Conservation (phyloP, 768 basidiomycete genomes). For the Macrocybe gigantea region DNA sequence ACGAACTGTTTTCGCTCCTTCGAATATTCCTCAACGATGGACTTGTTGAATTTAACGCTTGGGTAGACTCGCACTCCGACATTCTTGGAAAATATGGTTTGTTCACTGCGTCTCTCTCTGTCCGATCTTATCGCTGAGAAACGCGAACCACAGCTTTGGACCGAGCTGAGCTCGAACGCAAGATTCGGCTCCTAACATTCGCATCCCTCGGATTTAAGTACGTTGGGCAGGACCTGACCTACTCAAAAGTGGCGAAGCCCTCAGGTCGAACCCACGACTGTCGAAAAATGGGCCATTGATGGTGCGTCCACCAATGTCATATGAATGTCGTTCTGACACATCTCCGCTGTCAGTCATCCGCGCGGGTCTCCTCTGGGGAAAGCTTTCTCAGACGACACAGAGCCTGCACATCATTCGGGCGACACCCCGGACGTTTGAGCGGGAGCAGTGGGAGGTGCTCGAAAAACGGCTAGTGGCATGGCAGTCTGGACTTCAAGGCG, state of each 20-base stretch:
- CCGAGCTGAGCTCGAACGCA: constrained; percentile 56
- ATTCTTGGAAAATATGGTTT: constrained; percentile 54
- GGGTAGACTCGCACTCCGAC: constrained; percentile 46
- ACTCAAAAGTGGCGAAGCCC: constrained; percentile 61
- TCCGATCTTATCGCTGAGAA: not conserved
- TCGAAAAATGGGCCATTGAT: constrained; percentile 87
- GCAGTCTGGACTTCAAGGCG: constrained; percentile 65
- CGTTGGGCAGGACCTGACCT: constrained; percentile 68
- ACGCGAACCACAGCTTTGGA: constrained; percentile 43
- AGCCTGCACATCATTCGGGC: constrained; percentile 69
- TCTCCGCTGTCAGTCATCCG: constrained; percentile 57
- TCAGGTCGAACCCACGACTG: constrained; percentile 63
- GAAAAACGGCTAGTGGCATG: constrained; percentile 72
- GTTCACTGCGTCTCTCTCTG: constrained; percentile 14
- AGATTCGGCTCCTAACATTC: constrained; percentile 74
- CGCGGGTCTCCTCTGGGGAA: constrained; percentile 70
- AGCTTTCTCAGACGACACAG: constrained; percentile 77
- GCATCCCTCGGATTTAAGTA: constrained; percentile 74
- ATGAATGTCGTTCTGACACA: constrained; percentile 1
- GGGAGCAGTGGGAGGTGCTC: constrained; percentile 73
- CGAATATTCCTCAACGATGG: constrained; percentile 68
- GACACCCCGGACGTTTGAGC: constrained; percentile 69
- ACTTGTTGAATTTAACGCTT: constrained; percentile 54
- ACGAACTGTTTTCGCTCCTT: constrained; percentile 70
- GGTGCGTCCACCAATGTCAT: constrained; percentile 34